A percentile compares a stretch with the other conserved stretches of the same genome.
These are phyloP conservation scores for Camellia japonica DNA, from an alignment of 148 eudicot genomes.

Conservation along the genomic window DNA sequence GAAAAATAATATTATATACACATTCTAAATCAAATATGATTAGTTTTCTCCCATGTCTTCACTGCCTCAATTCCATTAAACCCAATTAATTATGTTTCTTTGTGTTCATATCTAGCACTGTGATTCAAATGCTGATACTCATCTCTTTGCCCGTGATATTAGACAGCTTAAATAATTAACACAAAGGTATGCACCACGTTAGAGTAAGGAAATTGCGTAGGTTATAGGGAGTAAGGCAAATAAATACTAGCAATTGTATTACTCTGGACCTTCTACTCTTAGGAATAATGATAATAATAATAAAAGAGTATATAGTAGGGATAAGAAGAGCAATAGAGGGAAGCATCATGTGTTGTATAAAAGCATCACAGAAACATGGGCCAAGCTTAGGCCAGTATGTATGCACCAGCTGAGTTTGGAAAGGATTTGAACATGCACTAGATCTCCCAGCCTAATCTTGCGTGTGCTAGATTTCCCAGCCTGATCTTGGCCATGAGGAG, in stretches of 20 bases:
- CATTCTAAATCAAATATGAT: neutral
- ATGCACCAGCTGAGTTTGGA: neutral
- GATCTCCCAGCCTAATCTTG: neutral
- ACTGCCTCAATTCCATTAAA: neutral
- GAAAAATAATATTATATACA: neutral
- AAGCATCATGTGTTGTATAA: neutral
- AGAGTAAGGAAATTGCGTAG: neutral
- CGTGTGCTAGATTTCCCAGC: neutral
- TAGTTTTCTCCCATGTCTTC: neutral
- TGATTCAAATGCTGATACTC: neutral
- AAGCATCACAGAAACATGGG: neutral
- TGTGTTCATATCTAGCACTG: too few relatives aligned
- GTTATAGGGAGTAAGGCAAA: neutral
- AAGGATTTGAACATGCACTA: conserved; percentile 5
- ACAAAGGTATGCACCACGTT: neutral
- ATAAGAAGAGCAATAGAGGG: neutral
- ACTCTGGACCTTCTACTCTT: neutral
- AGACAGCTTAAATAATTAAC: neutral
- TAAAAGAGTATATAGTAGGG: neutral
- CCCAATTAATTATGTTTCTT: neutral
- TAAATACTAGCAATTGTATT: neutral
- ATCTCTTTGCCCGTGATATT: neutral
- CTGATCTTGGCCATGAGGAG: neutral
- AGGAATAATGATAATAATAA: neutral
- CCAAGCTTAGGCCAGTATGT: neutral